phyloP scores from a whole-genome alignment of 441 rosid species.

The Capsella rubella region DNA sequence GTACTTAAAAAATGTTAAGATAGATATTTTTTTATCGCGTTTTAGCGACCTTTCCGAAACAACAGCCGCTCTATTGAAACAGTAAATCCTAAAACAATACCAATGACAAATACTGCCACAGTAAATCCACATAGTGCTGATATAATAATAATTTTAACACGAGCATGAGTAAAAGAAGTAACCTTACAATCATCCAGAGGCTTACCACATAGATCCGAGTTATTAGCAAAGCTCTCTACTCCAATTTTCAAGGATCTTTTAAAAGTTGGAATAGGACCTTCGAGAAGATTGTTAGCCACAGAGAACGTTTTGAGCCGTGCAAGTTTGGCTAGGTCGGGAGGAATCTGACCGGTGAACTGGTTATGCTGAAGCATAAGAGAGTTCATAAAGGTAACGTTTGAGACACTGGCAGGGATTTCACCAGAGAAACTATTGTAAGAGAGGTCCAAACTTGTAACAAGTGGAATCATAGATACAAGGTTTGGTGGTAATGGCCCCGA shows the following conservation, averaged over 20 bases:
- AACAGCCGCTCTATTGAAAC: conserved; percentile 55
- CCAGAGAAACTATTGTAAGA: conserved; percentile 67
- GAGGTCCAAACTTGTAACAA: conserved; percentile 57
- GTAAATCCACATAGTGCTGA: conserved; percentile 77
- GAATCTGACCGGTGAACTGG: conserved; percentile 62
- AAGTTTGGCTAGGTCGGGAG: conserved; percentile 49
- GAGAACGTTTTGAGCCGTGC: conserved; percentile 54
- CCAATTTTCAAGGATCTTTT: rapidly evolving
- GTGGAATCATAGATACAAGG: conserved; percentile 21
- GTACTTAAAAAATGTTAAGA: too few relatives aligned
- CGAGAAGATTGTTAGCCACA: conserved; percentile 61
- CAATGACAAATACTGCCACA: conserved; percentile 64
- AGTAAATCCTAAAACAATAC: conserved; percentile 40
- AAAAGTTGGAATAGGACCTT: conserved; percentile 58
- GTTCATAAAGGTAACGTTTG: conserved; percentile 56
- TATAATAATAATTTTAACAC: conserved; percentile 55
- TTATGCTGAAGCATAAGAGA: conserved; percentile 62
- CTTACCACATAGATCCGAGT: conserved; percentile 58
- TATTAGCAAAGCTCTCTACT: conserved; percentile 48
- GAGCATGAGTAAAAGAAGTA: conserved; percentile 27
- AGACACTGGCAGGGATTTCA: conserved; percentile 46
- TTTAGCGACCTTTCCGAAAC: conserved; percentile 55
- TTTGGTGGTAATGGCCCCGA: conserved; percentile 59
- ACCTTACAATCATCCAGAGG: conserved; percentile 55
- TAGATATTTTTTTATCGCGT: neutral